Base-by-base conservation (phyloP, 768 basidiomycete genomes). In the Lentinus brumalis region DNA sequence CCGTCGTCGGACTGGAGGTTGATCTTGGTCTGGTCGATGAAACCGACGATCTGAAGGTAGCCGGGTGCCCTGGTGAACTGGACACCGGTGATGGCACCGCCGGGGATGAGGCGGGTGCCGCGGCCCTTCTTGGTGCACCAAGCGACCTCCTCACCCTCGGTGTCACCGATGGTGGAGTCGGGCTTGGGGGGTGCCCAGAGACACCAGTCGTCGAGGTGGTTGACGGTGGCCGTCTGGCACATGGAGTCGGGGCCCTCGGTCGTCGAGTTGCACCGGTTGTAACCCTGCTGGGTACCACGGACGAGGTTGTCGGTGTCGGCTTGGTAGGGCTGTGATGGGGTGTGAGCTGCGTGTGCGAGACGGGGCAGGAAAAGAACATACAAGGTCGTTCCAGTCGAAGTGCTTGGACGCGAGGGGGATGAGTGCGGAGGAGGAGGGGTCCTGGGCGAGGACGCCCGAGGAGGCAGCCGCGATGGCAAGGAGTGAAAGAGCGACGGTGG, bases 51-150 rank as follows among this genome's bases (percentile, higher is more conserved):
- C 68, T 85, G 83, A 40, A 84, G 70, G 66, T 89, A 90, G 59
- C 79, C 79, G 1, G 82, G 79, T 0, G 87, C 87, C 60, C 74
- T 77, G 65, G 87, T 79, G 70, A 81, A 78, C 74, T 92, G 90
- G 0, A 89, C 77, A 56, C 88, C 91, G 2, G 72, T 71, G 35
- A 92, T 72, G 35, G 89, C 80, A 18, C 86, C 87, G 0, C 69
- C 73, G n/a, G 89, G 89, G 38, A 94, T 90, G 55, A 87, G 68
- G 59, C 92, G 88, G 4, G 89, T 86, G 2, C 92, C 92, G 56
- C 81, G 83, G 6, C 83, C 83, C 1, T 80, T 79, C 70, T 87
- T 84, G n/a, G 86, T 84, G 75, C 91, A 94, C 81, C 84, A 94
- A 1, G 90, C 85, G 10, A 94, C 87, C 67, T 84, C 86, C 69